These are phyloP conservation scores for Lichtheimia ramosa DNA, from an alignment of 371 early-diverging fungal species.

Conservation along the genomic window DNA sequence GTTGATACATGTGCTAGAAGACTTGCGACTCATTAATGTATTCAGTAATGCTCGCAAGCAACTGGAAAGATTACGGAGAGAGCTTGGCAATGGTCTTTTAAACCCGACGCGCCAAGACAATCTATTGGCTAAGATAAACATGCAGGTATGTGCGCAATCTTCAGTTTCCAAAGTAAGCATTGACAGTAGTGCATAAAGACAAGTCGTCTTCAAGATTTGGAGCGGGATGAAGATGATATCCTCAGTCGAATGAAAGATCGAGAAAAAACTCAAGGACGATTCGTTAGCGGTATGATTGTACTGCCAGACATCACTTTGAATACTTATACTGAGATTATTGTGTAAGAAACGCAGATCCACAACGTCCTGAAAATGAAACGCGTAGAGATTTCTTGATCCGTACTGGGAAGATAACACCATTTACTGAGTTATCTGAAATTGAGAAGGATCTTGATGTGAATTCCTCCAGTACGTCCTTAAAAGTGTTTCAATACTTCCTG, in stretches of 20 bases:
- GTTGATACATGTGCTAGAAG: not conserved
- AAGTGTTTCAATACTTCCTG: no score
- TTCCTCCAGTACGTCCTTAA: not conserved
- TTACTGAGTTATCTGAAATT: conserved; percentile 44
- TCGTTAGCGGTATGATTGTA: not conserved
- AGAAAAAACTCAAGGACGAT: not conserved
- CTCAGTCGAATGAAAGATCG: conserved; percentile 39
- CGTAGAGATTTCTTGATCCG: conserved; percentile 69
- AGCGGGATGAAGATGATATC: conserved; percentile 50
- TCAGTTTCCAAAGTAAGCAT: not conserved
- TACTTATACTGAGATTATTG: not conserved
- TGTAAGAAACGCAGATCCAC: not conserved
- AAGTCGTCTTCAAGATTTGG: conserved; percentile 34
- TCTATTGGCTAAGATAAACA: conserved; percentile 28
- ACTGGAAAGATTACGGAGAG: conserved; percentile 31
- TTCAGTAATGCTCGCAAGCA: conserved; percentile 31
- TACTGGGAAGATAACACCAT: conserved; percentile 81
- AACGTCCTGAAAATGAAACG: conserved; percentile 37
- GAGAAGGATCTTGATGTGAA: not conserved
- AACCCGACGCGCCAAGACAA: conserved; percentile 15
- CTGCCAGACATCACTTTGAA: not conserved
- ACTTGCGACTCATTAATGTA: not conserved
- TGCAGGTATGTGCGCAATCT: conserved; percentile 18
- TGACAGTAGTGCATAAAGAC: conserved; percentile 12
- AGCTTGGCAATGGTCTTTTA: conserved; percentile 29